phyloP scores from a whole-genome alignment of 176 grass and related monocot species.

The Carex pumila region DNA sequence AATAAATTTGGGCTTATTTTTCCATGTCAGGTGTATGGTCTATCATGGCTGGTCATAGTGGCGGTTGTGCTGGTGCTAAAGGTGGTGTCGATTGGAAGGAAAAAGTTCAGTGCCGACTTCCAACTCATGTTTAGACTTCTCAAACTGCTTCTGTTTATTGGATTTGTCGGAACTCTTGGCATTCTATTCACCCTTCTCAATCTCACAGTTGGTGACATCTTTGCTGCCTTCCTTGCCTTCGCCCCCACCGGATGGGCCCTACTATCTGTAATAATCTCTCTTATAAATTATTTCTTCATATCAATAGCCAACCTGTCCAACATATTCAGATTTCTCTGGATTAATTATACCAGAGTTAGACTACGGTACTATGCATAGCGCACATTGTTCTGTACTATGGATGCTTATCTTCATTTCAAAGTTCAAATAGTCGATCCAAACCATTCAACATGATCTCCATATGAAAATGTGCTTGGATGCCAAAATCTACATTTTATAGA shows the following conservation, averaged over 20 bases:
- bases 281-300: not conserved
- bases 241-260: slow-evolving; percentile 86
- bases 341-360: no score
- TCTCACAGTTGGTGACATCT: slow-evolving; percentile 76
- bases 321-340: not conserved
- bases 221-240: slow-evolving; percentile 75
- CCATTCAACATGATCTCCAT: no score
- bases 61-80: slow-evolving; percentile 70
- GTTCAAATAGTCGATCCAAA: no score
- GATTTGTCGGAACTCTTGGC: slow-evolving; percentile 57
- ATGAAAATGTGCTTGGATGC: no score
- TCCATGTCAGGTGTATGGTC: slow-evolving; percentile 62
- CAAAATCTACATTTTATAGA: no score
- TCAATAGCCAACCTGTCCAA: no score
- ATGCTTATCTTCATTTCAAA: no score
- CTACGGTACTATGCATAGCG: no score
- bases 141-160: slow-evolving; percentile 75
- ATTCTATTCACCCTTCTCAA: slow-evolving; percentile 75
- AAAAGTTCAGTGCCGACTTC: slow-evolving; percentile 90
- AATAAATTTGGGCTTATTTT: slow-evolving; percentile 25
- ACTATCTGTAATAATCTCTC: slow-evolving; percentile 46
- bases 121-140: slow-evolving; percentile 91
- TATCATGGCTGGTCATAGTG: slow-evolving; percentile 91
- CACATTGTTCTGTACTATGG: no score
- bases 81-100: slow-evolving; percentile 85